phyloP scores from a whole-genome alignment of 441 rosid genomes.

The Oxalis stricta region DNA sequence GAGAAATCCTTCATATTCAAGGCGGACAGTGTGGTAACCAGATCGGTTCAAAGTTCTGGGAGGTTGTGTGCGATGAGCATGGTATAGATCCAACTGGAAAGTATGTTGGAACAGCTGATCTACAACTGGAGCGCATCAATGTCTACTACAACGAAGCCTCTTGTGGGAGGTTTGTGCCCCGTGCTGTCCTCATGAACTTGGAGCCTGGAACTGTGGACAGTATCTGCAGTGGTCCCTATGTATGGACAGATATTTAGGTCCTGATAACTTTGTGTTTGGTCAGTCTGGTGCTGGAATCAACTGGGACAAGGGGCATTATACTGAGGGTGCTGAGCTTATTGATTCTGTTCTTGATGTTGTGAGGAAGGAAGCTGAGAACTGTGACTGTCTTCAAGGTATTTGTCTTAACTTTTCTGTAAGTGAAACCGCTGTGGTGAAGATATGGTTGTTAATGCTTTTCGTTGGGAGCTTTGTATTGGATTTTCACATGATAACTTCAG shows the following conservation, averaged over 20 bases:
- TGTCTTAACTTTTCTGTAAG: no score
- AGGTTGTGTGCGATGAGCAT: constrained; percentile 5
- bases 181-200: constrained; percentile 8
- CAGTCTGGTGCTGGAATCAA: constrained; percentile 9
- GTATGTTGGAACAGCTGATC: constrained; percentile 1
- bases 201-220: constrained; percentile 9
- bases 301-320: constrained; percentile 9
- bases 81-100: constrained; percentile 8
- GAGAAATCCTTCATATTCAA: constrained; percentile 11
- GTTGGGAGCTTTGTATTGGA: no score
- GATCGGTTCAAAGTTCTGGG: constrained; percentile 9
- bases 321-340: constrained; percentile 10
- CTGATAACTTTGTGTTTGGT: constrained; percentile 9
- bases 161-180: constrained; percentile 6
- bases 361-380: constrained; percentile 9
- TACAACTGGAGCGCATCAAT: constrained; percentile 5
- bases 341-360: constrained; percentile 8
- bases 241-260: constrained; percentile 6
- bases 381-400: no score
- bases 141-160: constrained; percentile 10
- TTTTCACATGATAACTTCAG: no score
- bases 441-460: no score
- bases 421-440: no score
- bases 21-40: constrained; percentile 10
- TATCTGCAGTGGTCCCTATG: no score